These are phyloP conservation scores for Tribonema minus DNA, from an alignment of 108 stramenopile genomes.

Conservation along the genomic window DNA sequence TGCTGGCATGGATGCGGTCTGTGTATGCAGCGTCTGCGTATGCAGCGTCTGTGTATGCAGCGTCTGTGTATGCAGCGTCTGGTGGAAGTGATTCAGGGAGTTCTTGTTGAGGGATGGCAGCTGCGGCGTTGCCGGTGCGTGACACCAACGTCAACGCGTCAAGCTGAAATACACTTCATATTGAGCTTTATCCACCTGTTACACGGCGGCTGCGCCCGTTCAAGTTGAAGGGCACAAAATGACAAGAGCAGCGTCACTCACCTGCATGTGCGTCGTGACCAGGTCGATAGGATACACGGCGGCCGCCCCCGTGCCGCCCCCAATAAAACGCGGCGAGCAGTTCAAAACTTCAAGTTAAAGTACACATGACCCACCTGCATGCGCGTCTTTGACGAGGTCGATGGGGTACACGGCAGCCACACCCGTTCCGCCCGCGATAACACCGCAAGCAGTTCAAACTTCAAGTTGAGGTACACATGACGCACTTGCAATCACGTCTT, in stretches of 20 bases:
- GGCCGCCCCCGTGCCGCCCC: slow-evolving; percentile 45
- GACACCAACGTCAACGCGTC: no score
- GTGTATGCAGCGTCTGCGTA: no score
- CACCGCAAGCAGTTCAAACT: no score
- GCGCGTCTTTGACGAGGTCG: slow-evolving; percentile 61
- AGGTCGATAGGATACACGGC: slow-evolving; percentile 58
- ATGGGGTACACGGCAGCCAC: slow-evolving; percentile 52
- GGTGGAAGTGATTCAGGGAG: no score
- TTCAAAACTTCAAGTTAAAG: not conserved
- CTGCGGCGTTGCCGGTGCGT: no score
- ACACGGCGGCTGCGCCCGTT: not conserved
- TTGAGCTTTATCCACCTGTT: no score
- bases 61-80: no score
- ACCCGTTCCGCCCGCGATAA: slow-evolving; percentile 53
- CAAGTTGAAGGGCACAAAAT: not conserved
- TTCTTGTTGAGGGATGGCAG: no score
- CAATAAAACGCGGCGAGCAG: not conserved
- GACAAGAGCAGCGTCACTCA: not conserved
- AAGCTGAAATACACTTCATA: no score
- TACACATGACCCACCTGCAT: slow-evolving; percentile 37
- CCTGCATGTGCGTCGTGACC: slow-evolving; percentile 63
- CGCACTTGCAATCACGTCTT: slow-evolving; percentile 62
- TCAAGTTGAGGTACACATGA: not conserved
- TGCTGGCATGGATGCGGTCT: not conserved
- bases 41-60: no score